phyloP scores from a whole-genome alignment of 1,139 yeast species.

The Pichia sp. region DNA sequence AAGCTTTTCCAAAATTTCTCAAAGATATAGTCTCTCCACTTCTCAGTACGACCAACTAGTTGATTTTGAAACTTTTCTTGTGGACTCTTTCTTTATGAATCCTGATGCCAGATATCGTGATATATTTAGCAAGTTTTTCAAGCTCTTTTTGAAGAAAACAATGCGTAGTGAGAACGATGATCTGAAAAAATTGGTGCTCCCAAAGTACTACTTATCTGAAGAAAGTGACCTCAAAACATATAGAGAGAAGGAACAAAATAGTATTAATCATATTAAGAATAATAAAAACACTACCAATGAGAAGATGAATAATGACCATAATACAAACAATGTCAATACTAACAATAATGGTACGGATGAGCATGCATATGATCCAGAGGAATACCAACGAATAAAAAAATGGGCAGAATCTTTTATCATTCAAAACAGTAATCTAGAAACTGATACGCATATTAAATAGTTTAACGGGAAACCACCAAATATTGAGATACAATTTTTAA shows the following conservation, averaged over 20 bases:
- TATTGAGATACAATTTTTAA: too few relatives aligned
- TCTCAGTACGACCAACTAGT: constrained; percentile 28
- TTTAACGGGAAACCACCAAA: too few relatives aligned
- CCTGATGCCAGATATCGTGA: constrained; percentile 24
- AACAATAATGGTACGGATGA: too few relatives aligned
- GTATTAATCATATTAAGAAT: background rate
- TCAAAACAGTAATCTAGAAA: background rate
- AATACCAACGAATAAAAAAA: constrained; percentile 37
- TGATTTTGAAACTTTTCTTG: constrained; percentile 24
- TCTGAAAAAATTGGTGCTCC: constrained; percentile 24
- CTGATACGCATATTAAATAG: too few relatives aligned
- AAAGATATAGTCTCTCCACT: constrained; percentile 26
- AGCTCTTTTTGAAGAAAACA: constrained; percentile 24
- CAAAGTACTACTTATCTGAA: constrained; percentile 15
- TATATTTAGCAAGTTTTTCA: constrained; percentile 25
- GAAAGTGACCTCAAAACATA: constrained; percentile 5
- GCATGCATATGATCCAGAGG: constrained; percentile 34
- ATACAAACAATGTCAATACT: too few relatives aligned
- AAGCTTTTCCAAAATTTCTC: constrained; percentile 27
- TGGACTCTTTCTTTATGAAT: constrained; percentile 22
- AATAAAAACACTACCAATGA: too few relatives aligned
- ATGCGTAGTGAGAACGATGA: constrained; percentile 25
- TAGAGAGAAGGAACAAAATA: constrained; percentile 4
- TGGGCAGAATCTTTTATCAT: constrained; percentile 36
- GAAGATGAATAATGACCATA: too few relatives aligned